Percentiles rank a stretch among this genome's conserved stretches.
These are phyloP conservation scores for Ophiostoma populinum DNA, from an alignment of 2,329 filamentous ascomycete species.

Conservation along the genomic window DNA sequence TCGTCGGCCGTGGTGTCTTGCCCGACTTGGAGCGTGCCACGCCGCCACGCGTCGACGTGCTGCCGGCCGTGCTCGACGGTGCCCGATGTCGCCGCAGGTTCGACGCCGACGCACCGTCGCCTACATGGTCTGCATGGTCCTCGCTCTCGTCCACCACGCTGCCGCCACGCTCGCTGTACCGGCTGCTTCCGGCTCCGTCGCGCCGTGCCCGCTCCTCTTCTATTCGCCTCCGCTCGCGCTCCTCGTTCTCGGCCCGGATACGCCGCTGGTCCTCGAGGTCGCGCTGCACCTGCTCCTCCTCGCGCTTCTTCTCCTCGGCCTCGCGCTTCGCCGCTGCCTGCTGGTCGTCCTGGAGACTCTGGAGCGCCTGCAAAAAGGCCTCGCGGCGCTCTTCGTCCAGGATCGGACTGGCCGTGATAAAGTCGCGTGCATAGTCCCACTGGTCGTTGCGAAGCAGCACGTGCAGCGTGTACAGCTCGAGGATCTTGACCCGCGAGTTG, in stretches of 20 bases:
- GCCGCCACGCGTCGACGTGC: conserved; percentile 15
- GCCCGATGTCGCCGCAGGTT: conserved; percentile 52
- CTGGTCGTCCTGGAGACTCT: conserved; percentile 71
- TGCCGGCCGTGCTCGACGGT: conserved; percentile 19
- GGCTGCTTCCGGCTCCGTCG: conserved; percentile 23
- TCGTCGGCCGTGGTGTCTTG: conserved; percentile 1
- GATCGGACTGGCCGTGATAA: conserved; percentile 71
- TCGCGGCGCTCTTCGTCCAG: conserved; percentile 86
- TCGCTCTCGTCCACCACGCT: background rate
- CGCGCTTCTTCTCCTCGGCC: conserved; percentile 36
- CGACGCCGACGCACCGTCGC: conserved; percentile 16
- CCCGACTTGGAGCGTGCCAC: conserved; percentile 18
- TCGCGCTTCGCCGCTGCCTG: conserved; percentile 51
- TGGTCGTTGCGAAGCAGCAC: conserved; percentile 86
- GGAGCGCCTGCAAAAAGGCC: conserved; percentile 70
- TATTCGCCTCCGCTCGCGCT: conserved; percentile 31
- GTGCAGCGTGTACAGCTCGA: conserved; percentile 90
- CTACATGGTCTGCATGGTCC: conserved; percentile 2
- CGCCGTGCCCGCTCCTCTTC: conserved; percentile 35
- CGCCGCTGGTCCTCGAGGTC: conserved; percentile 41
- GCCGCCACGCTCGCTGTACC: background rate
- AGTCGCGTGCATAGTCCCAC: conserved; percentile 89
- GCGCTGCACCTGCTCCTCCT: conserved; percentile 37
- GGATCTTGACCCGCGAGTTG: conserved; percentile 70
- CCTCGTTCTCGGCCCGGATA: conserved; percentile 40